These are phyloP conservation scores for Petasospora rhodanensis DNA, from an alignment of 1,139 yeast genomes.

Conservation along the genomic window DNA sequence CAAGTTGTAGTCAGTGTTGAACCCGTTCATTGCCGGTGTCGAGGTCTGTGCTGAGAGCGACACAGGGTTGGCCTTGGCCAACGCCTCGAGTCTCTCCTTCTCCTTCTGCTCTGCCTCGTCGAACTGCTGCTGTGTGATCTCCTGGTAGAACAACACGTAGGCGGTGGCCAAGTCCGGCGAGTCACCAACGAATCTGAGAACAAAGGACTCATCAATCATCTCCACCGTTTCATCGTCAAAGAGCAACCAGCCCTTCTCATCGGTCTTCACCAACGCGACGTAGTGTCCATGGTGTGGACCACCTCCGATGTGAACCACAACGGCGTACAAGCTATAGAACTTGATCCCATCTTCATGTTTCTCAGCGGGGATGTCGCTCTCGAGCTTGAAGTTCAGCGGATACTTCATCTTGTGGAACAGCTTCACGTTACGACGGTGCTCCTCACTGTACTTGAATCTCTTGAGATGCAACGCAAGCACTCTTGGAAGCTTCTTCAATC, in stretches of 20 bases:
- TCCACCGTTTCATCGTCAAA: constrained; percentile 97
- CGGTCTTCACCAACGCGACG: constrained; percentile 79
- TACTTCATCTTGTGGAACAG: constrained; percentile 81
- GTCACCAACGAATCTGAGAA: constrained; percentile 84
- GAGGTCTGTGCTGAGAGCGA: not conserved
- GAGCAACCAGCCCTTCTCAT: constrained; percentile 78
- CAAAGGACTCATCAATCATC: constrained; percentile 77
- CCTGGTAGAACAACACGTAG: constrained; percentile 75
- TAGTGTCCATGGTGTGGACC: constrained; percentile 99
- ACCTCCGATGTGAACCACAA: constrained; percentile 93
- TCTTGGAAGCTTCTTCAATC: constrained; percentile 71
- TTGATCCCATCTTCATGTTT: constrained; percentile 32
- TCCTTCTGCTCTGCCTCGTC: too few relatives aligned
- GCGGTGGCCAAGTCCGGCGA: constrained; percentile 89
- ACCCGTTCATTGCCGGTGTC: constrained; percentile 3
- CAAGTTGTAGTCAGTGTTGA: constrained; percentile 12
- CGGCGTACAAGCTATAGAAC: constrained; percentile 76
- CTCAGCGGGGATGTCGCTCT: constrained; percentile 60
- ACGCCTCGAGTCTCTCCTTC: too few relatives aligned
- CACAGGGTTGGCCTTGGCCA: too few relatives aligned
- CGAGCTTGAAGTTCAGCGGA: constrained; percentile 67
- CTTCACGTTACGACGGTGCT: constrained; percentile 75
- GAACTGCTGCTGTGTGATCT: constrained; percentile 30
- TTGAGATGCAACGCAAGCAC: constrained; percentile 80
- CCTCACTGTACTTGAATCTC: constrained; percentile 87